Base-by-base conservation (phyloP, 768 basidiomycete genomes). In the Tephrocybe sp. region DNA sequence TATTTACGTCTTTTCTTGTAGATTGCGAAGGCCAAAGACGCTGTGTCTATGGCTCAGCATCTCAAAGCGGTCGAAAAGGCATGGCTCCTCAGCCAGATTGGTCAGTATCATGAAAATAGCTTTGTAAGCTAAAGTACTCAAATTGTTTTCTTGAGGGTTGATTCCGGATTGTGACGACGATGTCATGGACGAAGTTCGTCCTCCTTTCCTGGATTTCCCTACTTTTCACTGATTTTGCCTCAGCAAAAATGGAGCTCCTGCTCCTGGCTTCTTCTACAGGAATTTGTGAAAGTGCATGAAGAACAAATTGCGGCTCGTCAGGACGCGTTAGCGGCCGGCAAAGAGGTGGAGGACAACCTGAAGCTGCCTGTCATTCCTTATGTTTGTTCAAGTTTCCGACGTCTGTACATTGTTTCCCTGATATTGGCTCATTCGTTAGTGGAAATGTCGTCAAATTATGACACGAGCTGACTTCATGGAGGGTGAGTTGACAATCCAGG, bases 151-250 rank as follows among this genome's bases (percentile, higher is more conserved):
- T 34, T 4, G 37, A 80, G 78, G 75, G 3, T 73, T 92, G 42
- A 93, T 93, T 51, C 79, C 81, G 7, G 90, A 90, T 62, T 85
- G 83, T 61, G 90, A 93, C 65, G 88, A 90, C 68, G 87, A 90
- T 61, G 83, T 90, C 51, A 90, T 90, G 91, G 92, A 93, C 66
- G 93, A 93, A 76, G 88, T 88, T 58, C 56, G 73, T 28, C 37
- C 33, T 34, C 10, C 45, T 55, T 50, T 39, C 9, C 26, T 21
- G 1, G 32, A 8, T 10, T 3, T 24, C 14, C 20, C 3, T 41
- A 3, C 11, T 12, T 15, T 25, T 51, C 14, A 51, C 38, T 18
- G 24, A 15, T 28, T 52, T 11, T 34, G 12, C 20, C 17, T 25
- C 46, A 85, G 83, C 86, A 89, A 83, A 88, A 88, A 80, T 87